Evolutionary conservation across 495 filamentous ascomycete species (phyloP), one percentile per base, ranked within the genome.

Genomic region (Neurospora sp.): DNA sequence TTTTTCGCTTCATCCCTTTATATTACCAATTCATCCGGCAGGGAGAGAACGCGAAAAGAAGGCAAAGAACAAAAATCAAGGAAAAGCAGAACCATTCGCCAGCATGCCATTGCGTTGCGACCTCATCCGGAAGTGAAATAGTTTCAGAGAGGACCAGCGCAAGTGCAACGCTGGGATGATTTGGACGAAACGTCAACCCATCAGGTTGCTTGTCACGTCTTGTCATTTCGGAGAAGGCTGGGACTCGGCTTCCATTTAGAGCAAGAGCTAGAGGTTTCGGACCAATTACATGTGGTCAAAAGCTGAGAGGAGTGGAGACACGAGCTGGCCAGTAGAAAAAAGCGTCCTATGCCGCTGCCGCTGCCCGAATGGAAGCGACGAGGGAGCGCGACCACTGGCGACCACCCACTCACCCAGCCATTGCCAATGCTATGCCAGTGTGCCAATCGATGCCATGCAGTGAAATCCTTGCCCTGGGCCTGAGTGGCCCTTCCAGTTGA

Each of bases 171-270:
- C 49, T 27, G 49, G 49, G 23, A 23, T 60, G 20, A 7, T 60
- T 60, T 60, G 49, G 20, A 23, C 11, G 20, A 60, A 60, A 60
- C 49, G 49, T 62, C 23, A 27, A 62, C 54, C 54, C 54, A 62
- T 62, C 54, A 62, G 54, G 27, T 62, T 62, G 54, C 54, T 62
- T 41, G 38, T 70, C 69, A 9, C 71, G 41, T 71, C 70, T 75
- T 74, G 72, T 79, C 76, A 79, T 79, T 76, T 79, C 78, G 73
- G 71, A 70, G 75, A 74, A 72, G 78, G 75, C 78, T 79, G 78
- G 78, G 72, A 60, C 72, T 71, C 40, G 75, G 66, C 54, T 75
- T 70, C 76, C 74, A 70, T 69, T 69, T 73, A 37, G 35, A 72
- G 76, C 44, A 76, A 75, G 72, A 75, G 73, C 60, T 46, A 10